Base-by-base conservation (phyloP, 2,329 filamentous ascomycete species). In the Sodiomyces alkalinus region DNA sequence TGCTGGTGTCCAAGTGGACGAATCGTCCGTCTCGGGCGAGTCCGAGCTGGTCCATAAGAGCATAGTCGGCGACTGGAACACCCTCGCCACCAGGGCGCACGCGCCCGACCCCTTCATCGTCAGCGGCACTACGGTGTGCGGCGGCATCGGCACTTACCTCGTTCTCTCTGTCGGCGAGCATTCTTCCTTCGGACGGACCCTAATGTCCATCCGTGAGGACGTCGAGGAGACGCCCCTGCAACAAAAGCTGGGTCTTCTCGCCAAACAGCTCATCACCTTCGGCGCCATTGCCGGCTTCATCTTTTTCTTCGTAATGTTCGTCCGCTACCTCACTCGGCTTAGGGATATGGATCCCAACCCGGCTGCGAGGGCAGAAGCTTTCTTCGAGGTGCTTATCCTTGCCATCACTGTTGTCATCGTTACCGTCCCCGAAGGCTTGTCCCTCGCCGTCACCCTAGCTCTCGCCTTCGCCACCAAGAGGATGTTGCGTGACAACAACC, bases 141-240 rank as follows among this genome's bases (percentile, higher is more conserved):
- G 83, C 42, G 80, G 80, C 30, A 64, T 82, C 6, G 80, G 81
- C 7, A 73, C 68, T 4, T 86, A 82, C 49, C 48, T 87, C 30
- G 79, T 85, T 30, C 82, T 78, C 2, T 69, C 79, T 4, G 73
- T 76, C 12, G 80, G 80, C 37, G 62, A 77, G 19, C 67, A 86
- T 48, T 81, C 79, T 1, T 78, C 69, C 18, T 74, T 80, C 42
- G 80, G 80, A 31, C 80, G 80, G 42, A 83, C 74, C 3, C 67
- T 86, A 56, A 77, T 86, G 67, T 80, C 79, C 20, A 55, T 87
- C 8, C 72, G 78, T 35, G 77, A 81, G 39, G 76, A 82, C 35
- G 72, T 74, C 32, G 74, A 86, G 44, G 77, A 80, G 15, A 87
- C 80, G 1, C 81, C 80, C 4, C 51, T 87, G 6, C 81, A 87